These are phyloP conservation scores for Cyberlindnera galapagoensis DNA, from an alignment of 805 yeast genomes.

Conservation along the genomic window DNA sequence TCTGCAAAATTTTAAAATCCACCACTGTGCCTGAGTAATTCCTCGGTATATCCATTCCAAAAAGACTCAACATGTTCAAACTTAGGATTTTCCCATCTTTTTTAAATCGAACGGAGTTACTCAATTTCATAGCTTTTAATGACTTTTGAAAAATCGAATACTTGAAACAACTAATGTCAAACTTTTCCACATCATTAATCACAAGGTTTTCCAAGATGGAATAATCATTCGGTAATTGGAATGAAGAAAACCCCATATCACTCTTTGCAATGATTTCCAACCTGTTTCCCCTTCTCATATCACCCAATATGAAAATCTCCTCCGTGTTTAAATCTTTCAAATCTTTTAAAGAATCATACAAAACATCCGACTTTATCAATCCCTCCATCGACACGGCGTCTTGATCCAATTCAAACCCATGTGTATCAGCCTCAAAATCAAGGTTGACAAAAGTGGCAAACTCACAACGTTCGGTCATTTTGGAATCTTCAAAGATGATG, in stretches of 20 bases:
- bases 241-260: slow-evolving; percentile 65
- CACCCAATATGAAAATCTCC: slow-evolving; percentile 42
- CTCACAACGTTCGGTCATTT: slow-evolving; percentile 51
- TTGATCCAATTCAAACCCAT: slow-evolving; percentile 37
- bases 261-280: slow-evolving; percentile 56
- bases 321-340: slow-evolving; percentile 48
- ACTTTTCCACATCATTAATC: slow-evolving; percentile 25
- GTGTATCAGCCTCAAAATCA: slow-evolving; percentile 26
- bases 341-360: slow-evolving; percentile 50
- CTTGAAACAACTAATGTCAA: slow-evolving; percentile 42
- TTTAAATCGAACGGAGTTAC: slow-evolving; percentile 48
- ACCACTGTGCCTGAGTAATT: slow-evolving; percentile 36
- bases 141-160: slow-evolving; percentile 42
- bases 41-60: slow-evolving; percentile 24
- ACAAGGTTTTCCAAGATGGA: slow-evolving; percentile 55
- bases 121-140: slow-evolving; percentile 40
- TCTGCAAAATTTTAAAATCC: slow-evolving; percentile 30
- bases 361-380: slow-evolving; percentile 43
- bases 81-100: slow-evolving; percentile 42
- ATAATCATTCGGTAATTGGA: slow-evolving; percentile 58
- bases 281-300: slow-evolving; percentile 23
- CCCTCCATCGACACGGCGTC: slow-evolving; percentile 39
- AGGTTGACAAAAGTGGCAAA: slow-evolving; percentile 37
- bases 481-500: slow-evolving; percentile 46
- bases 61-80: slow-evolving; percentile 37